Base-by-base conservation (phyloP, 2,329 filamentous ascomycete genomes). In the Calycina marina region DNA sequence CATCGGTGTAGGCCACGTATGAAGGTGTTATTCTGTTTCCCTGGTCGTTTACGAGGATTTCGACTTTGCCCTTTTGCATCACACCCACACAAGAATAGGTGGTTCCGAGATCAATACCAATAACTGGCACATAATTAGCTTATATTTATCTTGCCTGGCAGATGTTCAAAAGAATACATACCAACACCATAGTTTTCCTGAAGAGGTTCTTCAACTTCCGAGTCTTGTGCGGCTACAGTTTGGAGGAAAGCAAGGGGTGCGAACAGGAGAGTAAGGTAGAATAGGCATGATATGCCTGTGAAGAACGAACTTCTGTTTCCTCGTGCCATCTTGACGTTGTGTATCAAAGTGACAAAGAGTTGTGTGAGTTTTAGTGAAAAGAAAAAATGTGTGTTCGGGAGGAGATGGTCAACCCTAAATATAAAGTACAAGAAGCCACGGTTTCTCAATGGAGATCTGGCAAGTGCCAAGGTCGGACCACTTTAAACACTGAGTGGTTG, bases 1-100 rank as follows among this genome's bases (percentile, higher is more conserved):
- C 85, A 52, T 96, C 86, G 60, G 85, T 96, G 61, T 93, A 93
- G 53, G 84, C 85, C 56, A 93, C 85, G 62, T 90, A 93, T 44
- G 84, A 93, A 35, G 85, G 85, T 50, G 85, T 93, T 49, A 93
- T 93, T 67, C 84, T 81, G 74, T 93, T 85, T 69, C 84, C 84
- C 69, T 93, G 85, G 62, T 93, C 84, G 68, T 93, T 93, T 62
- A 83, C 82, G 50, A 93, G 70, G 64, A 93, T 93, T 56, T 93
- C 84, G 49, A 93, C 84, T 63, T 88, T 90, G 58, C 85, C 85
- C 57, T 84, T 81, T 58, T 86, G 79, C 84, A 93, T 93, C 57
- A 93, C 83, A 78, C 82, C 85, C 51, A 93, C 84, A 62, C 85
- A 93, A 52, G 72, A 78, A 63, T 76, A 76, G 45, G 85, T 93